Evolutionary conservation across 1,284 basidiomycete genomes (phyloP), one percentile per base, ranked within the genome.

Genomic region (Gomphus sp.): DNA sequence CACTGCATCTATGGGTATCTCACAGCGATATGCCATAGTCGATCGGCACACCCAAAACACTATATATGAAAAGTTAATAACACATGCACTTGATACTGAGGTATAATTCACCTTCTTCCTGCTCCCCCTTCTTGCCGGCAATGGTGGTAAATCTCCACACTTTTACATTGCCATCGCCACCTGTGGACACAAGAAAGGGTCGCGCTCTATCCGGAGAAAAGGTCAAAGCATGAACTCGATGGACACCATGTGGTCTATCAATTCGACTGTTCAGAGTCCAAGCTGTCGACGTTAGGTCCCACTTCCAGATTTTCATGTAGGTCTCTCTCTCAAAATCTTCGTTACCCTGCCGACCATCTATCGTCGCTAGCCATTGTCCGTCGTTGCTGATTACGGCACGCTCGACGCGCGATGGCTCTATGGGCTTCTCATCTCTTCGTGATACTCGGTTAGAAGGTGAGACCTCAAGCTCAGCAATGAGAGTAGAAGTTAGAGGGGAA

Each of bases 391-490:
- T 77, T 2, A 79, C 82, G 6, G 82, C 83, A 22, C 76, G 76
- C 60, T 91, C 87, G 8, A 98, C 90, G 16, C 86, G 80, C 1
- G 89, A 81, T 4, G 90, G 86, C 62, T 92, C 87, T 59, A 95
- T 73, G 8, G 81, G 76, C 64, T 86, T 87, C 60, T 95, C 90
- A 54, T 94, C 91, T 60, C 85, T 78, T 63, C 90, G 77, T 25
- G 92, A 91, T 16, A 98, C 85, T 60, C 93, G 84, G 73, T 98
- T 99, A 22, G 93, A 94, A 9, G 96, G 92, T 0, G 91, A 87
- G 4, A 99, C 84, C 70, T 99, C 95, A 31, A 99, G 77, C 72
- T 99, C 96, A 53, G 86, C 86, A 1, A 93, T 67, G 3, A 95
- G 79, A 54, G 80, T 79, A 36, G 88, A 88, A 8, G 83, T 80